Evolutionary conservation across 495 filamentous ascomycete species (phyloP).

Genomic region (Astrothelium subdiscretum): DNA sequence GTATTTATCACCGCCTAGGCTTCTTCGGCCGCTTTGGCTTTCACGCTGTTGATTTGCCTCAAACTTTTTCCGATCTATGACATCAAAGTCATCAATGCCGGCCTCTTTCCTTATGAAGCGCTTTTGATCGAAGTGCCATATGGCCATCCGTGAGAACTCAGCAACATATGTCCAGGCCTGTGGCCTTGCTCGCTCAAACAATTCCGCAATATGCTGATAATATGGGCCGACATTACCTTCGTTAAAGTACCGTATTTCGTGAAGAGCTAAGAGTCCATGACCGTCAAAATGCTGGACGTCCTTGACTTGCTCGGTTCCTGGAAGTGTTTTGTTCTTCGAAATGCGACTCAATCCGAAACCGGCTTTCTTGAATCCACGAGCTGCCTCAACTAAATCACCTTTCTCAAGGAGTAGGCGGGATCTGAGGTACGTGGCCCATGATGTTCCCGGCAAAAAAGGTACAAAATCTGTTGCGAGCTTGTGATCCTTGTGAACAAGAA

Average conservation of each 20-base stretch:
- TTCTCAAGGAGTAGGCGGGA: conserved; percentile 66
- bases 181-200: conserved; percentile 48
- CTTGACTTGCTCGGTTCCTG: neutral
- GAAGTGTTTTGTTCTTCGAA: neutral
- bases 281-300: conserved; percentile 30
- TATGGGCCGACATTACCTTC: conserved; percentile 63
- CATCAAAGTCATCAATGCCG: neutral
- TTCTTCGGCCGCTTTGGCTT: neutral
- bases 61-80: neutral
- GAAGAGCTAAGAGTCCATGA: conserved; percentile 55
- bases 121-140: conserved; percentile 35
- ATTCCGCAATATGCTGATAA: conserved; percentile 69
- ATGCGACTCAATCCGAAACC: conserved; percentile 61
- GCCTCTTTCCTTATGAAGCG: neutral
- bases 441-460: conserved; percentile 49
- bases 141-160: conserved; percentile 69
- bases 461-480: conserved; percentile 45
- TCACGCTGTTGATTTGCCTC: neutral
- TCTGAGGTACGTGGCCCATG: conserved; percentile 77
- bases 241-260: conserved; percentile 60
- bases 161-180: conserved; percentile 66
- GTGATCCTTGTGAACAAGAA: conserved; percentile 33
- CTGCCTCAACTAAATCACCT: conserved; percentile 59
- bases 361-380: conserved; percentile 68
- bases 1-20: neutral